Percentiles rank a stretch among this genome's conserved stretches.
These are phyloP conservation scores for Mycosarcoma maydis DNA, from an alignment of 1,284 basidiomycete species.

Conservation along the genomic window DNA sequence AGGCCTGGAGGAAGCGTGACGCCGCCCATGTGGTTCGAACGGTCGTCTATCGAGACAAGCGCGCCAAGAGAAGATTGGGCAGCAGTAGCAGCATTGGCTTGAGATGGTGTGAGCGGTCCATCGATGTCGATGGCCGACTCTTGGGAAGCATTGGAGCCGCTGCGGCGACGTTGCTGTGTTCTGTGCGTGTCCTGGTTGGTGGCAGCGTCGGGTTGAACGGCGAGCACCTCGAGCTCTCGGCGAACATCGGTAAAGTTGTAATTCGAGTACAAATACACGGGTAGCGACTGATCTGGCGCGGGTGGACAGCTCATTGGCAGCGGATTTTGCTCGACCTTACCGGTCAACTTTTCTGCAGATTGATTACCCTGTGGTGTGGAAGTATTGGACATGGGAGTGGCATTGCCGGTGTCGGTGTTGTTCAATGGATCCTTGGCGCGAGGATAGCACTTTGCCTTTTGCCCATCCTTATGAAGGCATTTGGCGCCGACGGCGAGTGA, in stretches of 20 bases:
- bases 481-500: constrained; percentile 49
- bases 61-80: constrained; percentile 6
- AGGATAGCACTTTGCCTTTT: constrained; percentile 50
- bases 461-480: constrained; percentile 40
- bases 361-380: constrained; percentile 3
- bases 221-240: constrained; percentile 58
- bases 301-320: constrained; percentile 43
- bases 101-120: constrained; percentile 26
- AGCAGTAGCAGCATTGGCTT: constrained; percentile 7
- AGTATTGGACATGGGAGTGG: neutral
- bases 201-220: constrained; percentile 11
- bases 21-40: constrained; percentile 52
- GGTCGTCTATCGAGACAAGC: constrained; percentile 44
- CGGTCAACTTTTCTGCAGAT: neutral
- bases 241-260: constrained; percentile 64
- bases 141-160: constrained; percentile 31
- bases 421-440: constrained; percentile 40
- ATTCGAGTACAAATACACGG: constrained; percentile 61
- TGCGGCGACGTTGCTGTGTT: constrained; percentile 17
- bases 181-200: neutral
- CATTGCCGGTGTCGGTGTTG: constrained; percentile 1
- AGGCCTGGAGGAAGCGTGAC: constrained; percentile 60
- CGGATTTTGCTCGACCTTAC: constrained; percentile 41
- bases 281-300: constrained; percentile 19
- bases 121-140: constrained; percentile 41